These are phyloP conservation scores for Alopecurus myosuroides DNA, from an alignment of 176 grass and related monocot genomes.

Conservation along the genomic window DNA sequence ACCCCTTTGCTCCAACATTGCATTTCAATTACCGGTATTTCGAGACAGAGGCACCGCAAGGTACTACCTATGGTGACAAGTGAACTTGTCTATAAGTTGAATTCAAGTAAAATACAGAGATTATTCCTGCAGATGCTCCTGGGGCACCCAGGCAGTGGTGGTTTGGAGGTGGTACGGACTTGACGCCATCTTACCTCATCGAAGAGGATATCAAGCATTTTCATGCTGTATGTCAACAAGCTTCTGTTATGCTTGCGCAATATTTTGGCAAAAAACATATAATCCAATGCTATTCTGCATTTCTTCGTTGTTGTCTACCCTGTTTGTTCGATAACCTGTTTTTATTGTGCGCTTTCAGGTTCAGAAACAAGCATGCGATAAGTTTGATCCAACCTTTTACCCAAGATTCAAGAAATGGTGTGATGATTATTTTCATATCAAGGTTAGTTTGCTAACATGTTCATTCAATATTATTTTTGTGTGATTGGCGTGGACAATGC, in stretches of 20 bases:
- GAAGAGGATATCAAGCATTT: constrained; percentile 76
- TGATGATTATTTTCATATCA: constrained; percentile 75
- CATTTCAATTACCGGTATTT: constrained; percentile 98
- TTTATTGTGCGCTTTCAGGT: constrained; percentile 18
- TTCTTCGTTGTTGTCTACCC: not conserved
- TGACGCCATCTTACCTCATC: constrained; percentile 63
- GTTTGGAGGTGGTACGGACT: constrained; percentile 74
- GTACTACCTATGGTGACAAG: constrained; percentile 27
- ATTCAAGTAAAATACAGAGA: not conserved
- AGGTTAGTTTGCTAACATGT: constrained; percentile 24
- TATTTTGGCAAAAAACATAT: not conserved
- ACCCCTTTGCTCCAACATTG: constrained; percentile 84
- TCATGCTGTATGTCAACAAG: constrained; percentile 44
- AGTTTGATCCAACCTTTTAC: constrained; percentile 66
- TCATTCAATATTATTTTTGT: not conserved
- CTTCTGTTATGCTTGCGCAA: not conserved
- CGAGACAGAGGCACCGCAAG: constrained; percentile 78
- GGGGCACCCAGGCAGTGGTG: constrained; percentile 68
- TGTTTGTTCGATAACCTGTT: not conserved
- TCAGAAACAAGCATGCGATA: constrained; percentile 71
- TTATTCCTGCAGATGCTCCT: constrained; percentile 44
- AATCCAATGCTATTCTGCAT: not conserved
- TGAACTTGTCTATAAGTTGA: not conserved
- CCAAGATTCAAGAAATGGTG: constrained; percentile 85
- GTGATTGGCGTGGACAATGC: not conserved